phyloP scores from a whole-genome alignment of 2,329 filamentous ascomycete genomes.

The Periconia sp. region DNA sequence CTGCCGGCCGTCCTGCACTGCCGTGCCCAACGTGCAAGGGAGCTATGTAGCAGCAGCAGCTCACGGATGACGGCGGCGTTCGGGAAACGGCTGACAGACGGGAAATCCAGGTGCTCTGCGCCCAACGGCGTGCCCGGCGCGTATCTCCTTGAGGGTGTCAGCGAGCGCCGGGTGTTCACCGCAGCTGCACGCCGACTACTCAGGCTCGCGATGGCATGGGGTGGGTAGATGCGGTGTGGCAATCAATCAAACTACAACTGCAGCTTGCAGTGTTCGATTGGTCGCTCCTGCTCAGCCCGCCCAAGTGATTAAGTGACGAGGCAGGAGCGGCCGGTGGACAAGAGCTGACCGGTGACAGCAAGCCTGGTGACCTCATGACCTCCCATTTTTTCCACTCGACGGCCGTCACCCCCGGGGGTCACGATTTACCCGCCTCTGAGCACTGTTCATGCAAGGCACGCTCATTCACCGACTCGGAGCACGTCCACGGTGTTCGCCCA shows the following conservation, averaged over 20 bases:
- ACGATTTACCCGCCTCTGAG: constrained; percentile 39
- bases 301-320: constrained; percentile 22
- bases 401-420: constrained; percentile 8
- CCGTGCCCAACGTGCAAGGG: neutral
- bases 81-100: constrained; percentile 24
- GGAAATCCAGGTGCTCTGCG: neutral
- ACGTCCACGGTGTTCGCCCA: constrained; percentile 8
- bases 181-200: constrained; percentile 25
- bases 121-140: neutral
- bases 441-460: constrained; percentile 41
- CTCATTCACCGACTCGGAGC: constrained; percentile 20
- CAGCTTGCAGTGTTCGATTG: constrained; percentile 29
- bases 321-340: constrained; percentile 19
- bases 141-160: neutral
- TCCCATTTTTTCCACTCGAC: constrained; percentile 26
- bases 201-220: constrained; percentile 30
- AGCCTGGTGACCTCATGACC: constrained; percentile 43
- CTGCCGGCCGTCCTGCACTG: constrained; percentile 16
- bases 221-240: constrained; percentile 38
- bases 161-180: constrained; percentile 18
- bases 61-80: constrained; percentile 23
- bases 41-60: neutral
- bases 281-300: no score
- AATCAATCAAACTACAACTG: constrained; percentile 43
- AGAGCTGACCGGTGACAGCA: constrained; percentile 31